Evolutionary conservation across 306 rosid genomes (phyloP), one percentile per base, ranked within the genome.

Genomic region (Vicia faba): DNA sequence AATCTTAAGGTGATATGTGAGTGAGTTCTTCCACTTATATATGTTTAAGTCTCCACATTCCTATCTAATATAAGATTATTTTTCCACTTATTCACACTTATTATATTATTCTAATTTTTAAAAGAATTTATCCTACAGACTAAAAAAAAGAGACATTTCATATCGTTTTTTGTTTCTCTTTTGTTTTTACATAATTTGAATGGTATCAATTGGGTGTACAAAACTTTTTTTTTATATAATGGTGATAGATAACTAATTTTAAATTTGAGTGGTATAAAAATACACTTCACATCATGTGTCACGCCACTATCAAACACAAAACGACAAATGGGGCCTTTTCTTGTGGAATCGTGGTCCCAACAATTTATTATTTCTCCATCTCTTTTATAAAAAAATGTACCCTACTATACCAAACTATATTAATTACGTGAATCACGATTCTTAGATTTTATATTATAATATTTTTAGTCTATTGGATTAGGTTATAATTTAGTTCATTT

Each of bases 251-350:
- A 58, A 60, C 36, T 18, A 18, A 5, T 48, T 1, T 3, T 11
- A 57, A 26, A 57, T 63, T 65, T 72, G 73, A 62, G 87, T 75
- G 78, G 72, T 18, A 25, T 69, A 78, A 86, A 87, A 89, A 89
- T 72, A 48, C 59, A 14, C 41, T 33, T 35, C 14, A 45, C 69
- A 49, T 61, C 38, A 63, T 54, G 16, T 41, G 75, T 73, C 75
- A 78, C 57, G 57, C 23, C 36, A 14, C 70, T 19, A 50, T 74
- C 72, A 72, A 11, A 9, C 86, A 64, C 2, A 78, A 81, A 3
- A 74, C 65, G 87, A 87, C 88, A 83, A 84, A 74, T 4, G 28
- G 73, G 54, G n/a, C 69, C 86, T 87, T 84, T 82, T 83, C 59
- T 33, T 3, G 18, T 63, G 11, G 64, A n/a, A 31, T 36, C 13